A percentile compares a stretch with the other conserved stretches of the same genome.
Evolutionary conservation across 225 moss, liverwort and hornwort species (phyloP).

Genomic region (Asterella californica): DNA sequence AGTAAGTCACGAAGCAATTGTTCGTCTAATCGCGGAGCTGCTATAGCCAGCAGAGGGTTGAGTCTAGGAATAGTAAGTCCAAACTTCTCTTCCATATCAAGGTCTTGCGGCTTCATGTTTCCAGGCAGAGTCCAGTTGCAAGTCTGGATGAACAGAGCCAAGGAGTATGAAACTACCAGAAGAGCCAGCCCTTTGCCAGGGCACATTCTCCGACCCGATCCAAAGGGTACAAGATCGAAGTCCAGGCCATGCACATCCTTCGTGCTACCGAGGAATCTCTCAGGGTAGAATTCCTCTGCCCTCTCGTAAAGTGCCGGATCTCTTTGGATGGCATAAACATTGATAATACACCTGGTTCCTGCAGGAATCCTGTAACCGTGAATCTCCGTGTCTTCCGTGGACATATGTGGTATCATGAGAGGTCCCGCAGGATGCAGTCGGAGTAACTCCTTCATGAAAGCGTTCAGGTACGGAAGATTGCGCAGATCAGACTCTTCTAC

Average conservation of each 20-base stretch:
- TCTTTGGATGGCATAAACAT: too few species aligned
- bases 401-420: background rate
- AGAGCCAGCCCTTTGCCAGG: too few species aligned
- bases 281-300: too few species aligned
- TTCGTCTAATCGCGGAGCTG: too few species aligned
- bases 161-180: constrained; percentile 13
- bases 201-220: too few species aligned
- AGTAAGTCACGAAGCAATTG: too few species aligned
- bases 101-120: background rate
- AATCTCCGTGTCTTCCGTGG: constrained; percentile 6
- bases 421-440: constrained; percentile 6
- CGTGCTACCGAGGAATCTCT: too few species aligned
- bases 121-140: constrained; percentile 20
- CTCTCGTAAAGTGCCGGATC: too few species aligned
- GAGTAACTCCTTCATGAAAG: background rate
- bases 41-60: too few species aligned
- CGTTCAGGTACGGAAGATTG: constrained; percentile 29
- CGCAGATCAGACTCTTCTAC: constrained; percentile 36
- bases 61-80: background rate
- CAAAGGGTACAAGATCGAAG: too few species aligned
- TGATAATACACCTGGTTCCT: constrained; percentile 17
- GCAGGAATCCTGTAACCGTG: constrained; percentile 36
- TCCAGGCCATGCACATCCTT: too few species aligned
- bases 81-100: constrained; percentile 20
- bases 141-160: constrained; percentile 31